Evolutionary conservation across 192 early-diverging fungal species (phyloP).

Genomic region (Dissophora globulifera): DNA sequence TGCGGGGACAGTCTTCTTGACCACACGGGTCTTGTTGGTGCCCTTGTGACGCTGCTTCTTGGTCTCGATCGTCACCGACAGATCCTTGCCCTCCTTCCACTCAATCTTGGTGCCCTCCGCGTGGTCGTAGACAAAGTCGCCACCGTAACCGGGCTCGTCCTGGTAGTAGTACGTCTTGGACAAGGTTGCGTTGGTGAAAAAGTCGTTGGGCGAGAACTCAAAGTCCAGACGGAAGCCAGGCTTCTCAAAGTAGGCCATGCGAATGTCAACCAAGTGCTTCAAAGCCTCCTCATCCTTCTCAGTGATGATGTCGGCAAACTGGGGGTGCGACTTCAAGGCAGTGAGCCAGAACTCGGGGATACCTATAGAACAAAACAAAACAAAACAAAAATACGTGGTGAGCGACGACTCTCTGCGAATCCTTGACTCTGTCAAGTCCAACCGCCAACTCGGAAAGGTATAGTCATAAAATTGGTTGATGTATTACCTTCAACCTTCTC

Average conservation of each 20-base stretch:
- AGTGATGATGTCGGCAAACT: constrained; percentile 87
- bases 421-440: no score
- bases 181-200: constrained; percentile 88
- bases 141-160: constrained; percentile 81
- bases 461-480: no score
- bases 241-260: constrained; percentile 84
- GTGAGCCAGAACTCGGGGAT: constrained; percentile 99
- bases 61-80: constrained; percentile 93
- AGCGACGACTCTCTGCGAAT: no score
- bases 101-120: constrained; percentile 91
- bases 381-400: no score
- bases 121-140: constrained; percentile 92
- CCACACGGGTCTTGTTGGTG: constrained; percentile 97
- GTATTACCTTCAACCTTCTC: constrained; percentile 48
- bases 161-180: constrained; percentile 95
- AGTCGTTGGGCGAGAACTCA: constrained; percentile 89
- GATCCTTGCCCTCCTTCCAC: constrained; percentile 98
- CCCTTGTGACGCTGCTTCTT: constrained; percentile 99
- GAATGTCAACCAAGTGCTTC: constrained; percentile 91
- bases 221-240: constrained; percentile 97
- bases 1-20: constrained; percentile 95
- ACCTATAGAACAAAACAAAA: constrained; percentile 58
- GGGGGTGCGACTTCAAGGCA: constrained; percentile 87
- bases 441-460: no score
- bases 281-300: constrained; percentile 91